phyloP scores from a whole-genome alignment of 2,329 filamentous ascomycete species.

The Alternaria postmessia region DNA sequence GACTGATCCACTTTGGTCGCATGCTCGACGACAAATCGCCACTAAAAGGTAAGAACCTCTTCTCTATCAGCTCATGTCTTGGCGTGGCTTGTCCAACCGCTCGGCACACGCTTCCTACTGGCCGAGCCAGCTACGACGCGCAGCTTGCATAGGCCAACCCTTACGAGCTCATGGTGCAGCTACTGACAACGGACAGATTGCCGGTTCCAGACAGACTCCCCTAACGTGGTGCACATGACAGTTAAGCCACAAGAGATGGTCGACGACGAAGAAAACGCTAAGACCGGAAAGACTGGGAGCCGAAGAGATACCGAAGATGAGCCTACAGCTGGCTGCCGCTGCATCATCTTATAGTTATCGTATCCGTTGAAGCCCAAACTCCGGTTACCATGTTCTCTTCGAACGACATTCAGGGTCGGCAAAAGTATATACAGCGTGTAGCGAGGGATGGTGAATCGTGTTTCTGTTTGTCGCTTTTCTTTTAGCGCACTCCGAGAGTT shows the following conservation, averaged over 20 bases:
- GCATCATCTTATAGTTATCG: constrained; percentile 65
- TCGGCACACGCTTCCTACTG: constrained; percentile 23
- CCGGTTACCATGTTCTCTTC: neutral
- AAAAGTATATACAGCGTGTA: constrained; percentile 6
- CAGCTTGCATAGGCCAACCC: constrained; percentile 4
- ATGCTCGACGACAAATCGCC: constrained; percentile 87
- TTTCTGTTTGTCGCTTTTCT: neutral
- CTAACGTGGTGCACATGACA: constrained; percentile 95
- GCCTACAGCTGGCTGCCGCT: constrained; percentile 67
- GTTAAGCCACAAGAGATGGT: constrained; percentile 84
- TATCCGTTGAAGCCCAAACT: constrained; percentile 2
- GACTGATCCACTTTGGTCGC: constrained; percentile 90
- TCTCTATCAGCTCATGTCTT: constrained; percentile 16
- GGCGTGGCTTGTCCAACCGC: constrained; percentile 30
- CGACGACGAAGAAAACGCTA: constrained; percentile 81
- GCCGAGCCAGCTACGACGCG: constrained; percentile 8
- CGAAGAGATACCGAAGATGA: constrained; percentile 64
- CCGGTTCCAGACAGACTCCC: constrained; percentile 74
- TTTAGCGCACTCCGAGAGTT: neutral
- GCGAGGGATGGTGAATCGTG: neutral
- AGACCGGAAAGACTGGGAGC: constrained; percentile 65
- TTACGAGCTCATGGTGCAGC: neutral
- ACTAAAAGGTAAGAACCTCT: constrained; percentile 73
- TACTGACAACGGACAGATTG: constrained; percentile 66
- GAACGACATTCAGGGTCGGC: constrained; percentile 1